These are phyloP conservation scores for Tricholoma matsutake DNA, from an alignment of 768 basidiomycete species.

Conservation along the genomic window DNA sequence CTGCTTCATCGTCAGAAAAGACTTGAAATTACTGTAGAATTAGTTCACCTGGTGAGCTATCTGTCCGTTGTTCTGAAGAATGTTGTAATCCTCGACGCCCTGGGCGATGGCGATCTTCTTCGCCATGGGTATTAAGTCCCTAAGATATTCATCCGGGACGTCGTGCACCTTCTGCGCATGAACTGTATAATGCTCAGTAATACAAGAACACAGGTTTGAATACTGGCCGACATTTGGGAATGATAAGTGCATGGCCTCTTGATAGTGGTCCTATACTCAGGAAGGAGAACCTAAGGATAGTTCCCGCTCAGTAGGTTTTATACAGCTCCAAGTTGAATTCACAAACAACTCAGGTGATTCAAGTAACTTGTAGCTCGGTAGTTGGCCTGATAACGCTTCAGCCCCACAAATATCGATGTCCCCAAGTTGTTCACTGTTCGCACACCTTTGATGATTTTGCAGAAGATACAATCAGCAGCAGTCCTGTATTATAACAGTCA, in stretches of 20 bases:
- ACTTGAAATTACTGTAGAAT: not conserved
- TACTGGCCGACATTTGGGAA: conserved; percentile 77
- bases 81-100: conserved; percentile 78
- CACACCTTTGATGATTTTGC: conserved; percentile 89
- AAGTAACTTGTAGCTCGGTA: conserved; percentile 82
- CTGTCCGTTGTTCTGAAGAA: conserved; percentile 66
- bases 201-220: not conserved
- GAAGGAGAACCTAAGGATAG: conserved; percentile 65
- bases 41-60: conserved; percentile 53
- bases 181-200: conserved; percentile 42
- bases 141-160: conserved; percentile 80
- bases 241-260: conserved; percentile 87
- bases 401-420: not conserved
- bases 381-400: conserved; percentile 58
- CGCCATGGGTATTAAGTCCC: conserved; percentile 72
- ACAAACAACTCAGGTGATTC: conserved; percentile 67
- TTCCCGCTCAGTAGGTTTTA: not conserved
- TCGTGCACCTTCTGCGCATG: conserved; percentile 86
- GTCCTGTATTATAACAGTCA: conserved; percentile 31
- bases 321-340: conserved; percentile 24
- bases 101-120: conserved; percentile 86
- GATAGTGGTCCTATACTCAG: conserved; percentile 90
- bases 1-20: conserved; percentile 27
- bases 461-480: conserved; percentile 78
- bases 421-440: not conserved